phyloP scores from a whole-genome alignment of 192 early-diverging fungal genomes.

The Allomyces javanicus region DNA sequence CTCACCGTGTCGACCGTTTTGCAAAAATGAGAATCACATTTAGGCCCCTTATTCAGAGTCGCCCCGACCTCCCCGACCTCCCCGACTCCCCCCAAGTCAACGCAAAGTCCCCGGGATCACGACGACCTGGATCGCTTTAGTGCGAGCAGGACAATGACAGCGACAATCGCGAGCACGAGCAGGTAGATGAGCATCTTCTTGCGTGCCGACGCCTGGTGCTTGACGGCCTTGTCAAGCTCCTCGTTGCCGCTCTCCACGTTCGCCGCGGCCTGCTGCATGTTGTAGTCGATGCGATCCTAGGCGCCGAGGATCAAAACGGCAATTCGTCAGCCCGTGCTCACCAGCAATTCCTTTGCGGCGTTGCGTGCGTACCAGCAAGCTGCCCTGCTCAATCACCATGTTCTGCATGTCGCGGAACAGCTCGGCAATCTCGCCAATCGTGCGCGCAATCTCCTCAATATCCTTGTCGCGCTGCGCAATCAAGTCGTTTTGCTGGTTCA shows the following conservation, averaged over 20 bases:
- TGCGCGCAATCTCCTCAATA: conserved; percentile 80
- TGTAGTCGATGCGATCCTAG: conserved; percentile 85
- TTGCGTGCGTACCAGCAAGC: conserved; percentile 33
- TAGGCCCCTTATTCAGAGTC: no score
- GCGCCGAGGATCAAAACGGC: no score
- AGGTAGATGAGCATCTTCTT: neutral
- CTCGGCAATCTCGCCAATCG: conserved; percentile 70
- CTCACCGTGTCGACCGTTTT: no score
- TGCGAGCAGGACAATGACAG: neutral
- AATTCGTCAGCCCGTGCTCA: no score
- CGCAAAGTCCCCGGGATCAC: no score
- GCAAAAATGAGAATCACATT: no score
- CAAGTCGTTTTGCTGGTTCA: conserved; percentile 15
- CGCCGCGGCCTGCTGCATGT: conserved; percentile 67
- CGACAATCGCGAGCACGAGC: neutral
- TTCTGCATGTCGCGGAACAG: conserved; percentile 86
- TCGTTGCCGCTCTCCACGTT: conserved; percentile 66
- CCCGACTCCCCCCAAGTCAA: no score
- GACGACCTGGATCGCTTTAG: neutral
- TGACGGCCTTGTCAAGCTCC: conserved; percentile 53
- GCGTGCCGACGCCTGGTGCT: neutral
- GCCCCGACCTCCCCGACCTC: no score
- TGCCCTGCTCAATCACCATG: conserved; percentile 95
- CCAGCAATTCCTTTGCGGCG: no score
- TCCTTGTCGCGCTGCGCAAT: conserved; percentile 77